These are phyloP conservation scores for Papiliotrema nemorosa DNA, from an alignment of 1,284 basidiomycete genomes.

Conservation along the genomic window DNA sequence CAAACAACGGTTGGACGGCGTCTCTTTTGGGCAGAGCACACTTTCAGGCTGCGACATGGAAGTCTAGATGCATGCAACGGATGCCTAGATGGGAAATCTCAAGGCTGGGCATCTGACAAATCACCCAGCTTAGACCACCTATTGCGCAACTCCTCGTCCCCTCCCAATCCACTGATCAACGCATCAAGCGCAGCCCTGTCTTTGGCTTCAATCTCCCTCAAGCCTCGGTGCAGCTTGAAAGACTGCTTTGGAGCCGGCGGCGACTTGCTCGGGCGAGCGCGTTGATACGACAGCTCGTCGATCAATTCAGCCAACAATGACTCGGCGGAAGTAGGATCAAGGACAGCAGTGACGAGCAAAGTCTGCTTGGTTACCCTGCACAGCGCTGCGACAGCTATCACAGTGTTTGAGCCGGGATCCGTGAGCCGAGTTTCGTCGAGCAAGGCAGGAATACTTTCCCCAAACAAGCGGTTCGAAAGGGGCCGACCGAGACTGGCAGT, in stretches of 20 bases:
- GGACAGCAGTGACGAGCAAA: conserved; percentile 2
- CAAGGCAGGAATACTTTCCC: neutral
- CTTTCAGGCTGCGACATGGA: no score
- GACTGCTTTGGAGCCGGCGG: neutral
- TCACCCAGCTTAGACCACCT: conserved; percentile 12
- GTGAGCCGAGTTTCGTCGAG: neutral
- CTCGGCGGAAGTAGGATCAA: conserved; percentile 1
- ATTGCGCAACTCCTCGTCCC: conserved; percentile 14
- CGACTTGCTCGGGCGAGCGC: conserved; percentile 1
- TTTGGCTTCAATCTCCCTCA: conserved; percentile 1
- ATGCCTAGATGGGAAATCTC: no score
- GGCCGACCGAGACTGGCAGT: neutral
- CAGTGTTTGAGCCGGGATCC: neutral
- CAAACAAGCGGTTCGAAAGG: neutral
- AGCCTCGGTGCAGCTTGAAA: neutral
- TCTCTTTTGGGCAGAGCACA: no score
- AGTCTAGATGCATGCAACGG: no score
- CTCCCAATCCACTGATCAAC: conserved; percentile 9
- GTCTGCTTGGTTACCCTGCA: neutral
- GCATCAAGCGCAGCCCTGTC: conserved; percentile 9
- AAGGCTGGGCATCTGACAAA: no score
- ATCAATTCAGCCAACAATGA: conserved; percentile 12
- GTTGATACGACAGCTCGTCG: conserved; percentile 26
- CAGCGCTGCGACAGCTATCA: conserved; percentile 1
- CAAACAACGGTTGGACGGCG: no score